Evolutionary conservation across 495 filamentous ascomycete genomes (phyloP).

Genomic region (Aspergillus saccharolyticus): DNA sequence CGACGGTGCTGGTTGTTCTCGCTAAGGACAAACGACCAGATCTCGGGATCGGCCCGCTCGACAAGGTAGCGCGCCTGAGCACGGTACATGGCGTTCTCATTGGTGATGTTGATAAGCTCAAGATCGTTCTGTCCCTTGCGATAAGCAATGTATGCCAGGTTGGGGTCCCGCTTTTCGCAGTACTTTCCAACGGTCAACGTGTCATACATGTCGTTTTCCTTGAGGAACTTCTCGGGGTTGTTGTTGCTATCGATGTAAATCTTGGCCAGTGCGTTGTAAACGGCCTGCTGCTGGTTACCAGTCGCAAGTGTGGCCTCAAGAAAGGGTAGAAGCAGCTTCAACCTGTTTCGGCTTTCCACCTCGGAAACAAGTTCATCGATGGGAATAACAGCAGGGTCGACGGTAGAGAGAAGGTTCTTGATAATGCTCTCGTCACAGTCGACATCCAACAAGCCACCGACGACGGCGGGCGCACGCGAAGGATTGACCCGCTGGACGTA

Average conservation of each 20-base stretch:
- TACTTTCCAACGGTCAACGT: conserved; percentile 92
- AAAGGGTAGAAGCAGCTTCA: conserved; percentile 95
- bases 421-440: conserved; percentile 96
- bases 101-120: conserved; percentile 95
- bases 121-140: conserved; percentile 96
- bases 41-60: conserved; percentile 80
- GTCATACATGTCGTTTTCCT: conserved; percentile 97
- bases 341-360: conserved; percentile 89
- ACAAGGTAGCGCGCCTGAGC: conserved; percentile 93
- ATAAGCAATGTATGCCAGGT: conserved; percentile 93
- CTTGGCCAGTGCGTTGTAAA: conserved; percentile 98
- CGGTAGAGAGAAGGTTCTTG: conserved; percentile 84
- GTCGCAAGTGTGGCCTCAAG: conserved; percentile 84
- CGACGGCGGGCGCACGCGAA: conserved; percentile 83
- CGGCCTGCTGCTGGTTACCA: conserved; percentile 95
- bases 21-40: conserved; percentile 93
- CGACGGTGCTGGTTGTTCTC: conserved; percentile 92
- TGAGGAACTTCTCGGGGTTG: conserved; percentile 96
- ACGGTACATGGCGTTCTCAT: conserved; percentile 98
- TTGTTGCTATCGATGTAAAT: conserved; percentile 99
- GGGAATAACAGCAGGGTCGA: conserved; percentile 78
- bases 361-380: conserved; percentile 95
- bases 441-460: conserved; percentile 93
- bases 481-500: conserved; percentile 99
- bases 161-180: conserved; percentile 97